Evolutionary conservation across 176 grass and related monocot species (phyloP), one percentile per base, ranked within the genome.

Genomic region (Musa itinerans): DNA sequence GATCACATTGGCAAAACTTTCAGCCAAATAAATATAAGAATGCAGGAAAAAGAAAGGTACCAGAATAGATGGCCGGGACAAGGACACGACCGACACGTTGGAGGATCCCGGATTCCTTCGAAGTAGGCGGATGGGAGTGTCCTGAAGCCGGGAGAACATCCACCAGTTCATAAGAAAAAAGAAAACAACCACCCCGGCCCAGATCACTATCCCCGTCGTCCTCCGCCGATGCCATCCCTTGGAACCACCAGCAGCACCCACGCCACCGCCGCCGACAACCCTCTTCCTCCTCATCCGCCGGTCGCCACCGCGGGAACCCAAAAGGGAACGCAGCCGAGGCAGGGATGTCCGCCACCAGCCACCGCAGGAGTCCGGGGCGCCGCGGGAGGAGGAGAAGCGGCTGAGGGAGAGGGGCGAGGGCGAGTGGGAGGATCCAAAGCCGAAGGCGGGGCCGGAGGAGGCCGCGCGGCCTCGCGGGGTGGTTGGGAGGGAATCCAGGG

Each of bases 101-200:
- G 81, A 79, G 20, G 83, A 69, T 52, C 59, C 64, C 2, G 88
- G 71, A 52, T 68, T 54, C 9, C 79, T 54, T 29, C 62, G 23
- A 24, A 74, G 63, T 13, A 76, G 78, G 2, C 68, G 84, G 75
- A 75, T 71, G 20, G 86, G 73, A n/a, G 86, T 84, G 81, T 93
- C 90, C 74, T 98, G 90, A 26, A 98, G 86, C n/a, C 82, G 86
- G 73, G 94, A 98, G 84, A 98, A 98, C 90, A 98, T 93, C 90
- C 90, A 98, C 95, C 95, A 98, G 84, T 98, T 98, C 95, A 94
- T 98, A 82, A 89, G n/a, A 80, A 98, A 91, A 86, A 93, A 98
- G 85, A 98, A 98, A 53, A 74, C 76, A 10, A 98, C 90, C 17
- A 98, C 76, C 1, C 83, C 76, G 59, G 63, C 79, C 95, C 95